Base-by-base conservation (phyloP, 2,329 filamentous ascomycete genomes). In the Dactylella cylindrospora region DNA sequence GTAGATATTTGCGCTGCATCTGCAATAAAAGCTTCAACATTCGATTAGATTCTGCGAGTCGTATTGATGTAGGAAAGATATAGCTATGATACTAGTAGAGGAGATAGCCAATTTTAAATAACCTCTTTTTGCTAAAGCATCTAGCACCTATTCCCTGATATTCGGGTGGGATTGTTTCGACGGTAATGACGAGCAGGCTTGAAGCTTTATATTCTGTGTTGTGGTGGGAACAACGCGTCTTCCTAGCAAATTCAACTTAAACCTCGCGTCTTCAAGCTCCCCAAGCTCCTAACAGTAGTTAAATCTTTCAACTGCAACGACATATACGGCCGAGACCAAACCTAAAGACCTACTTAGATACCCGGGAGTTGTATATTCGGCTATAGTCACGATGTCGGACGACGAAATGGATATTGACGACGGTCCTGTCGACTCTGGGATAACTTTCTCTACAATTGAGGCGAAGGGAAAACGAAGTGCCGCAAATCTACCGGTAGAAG, bases 401-500 rank as follows among this genome's bases (percentile, higher is more conserved):
- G 84, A 86, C 74, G 81, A 83, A 65, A 86, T 88, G 81, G 84
- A 87, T 74, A 78, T 75, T 47, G 77, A 78, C 28, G 74, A 74
- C 23, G 67, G 47, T 29, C 51, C 69, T 35, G 74, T 75, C 60
- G 76, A 78, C 66, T 73, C 74, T 57, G 71, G 76, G 0, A 76
- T 85, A 46, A 74, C 78, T 53, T 96, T 96, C 74, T 86, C 84
- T 52, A 85, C 88, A 20, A 82, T 79, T 12, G 78, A 75, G 66
- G 74, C 79, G 66, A 95, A 96, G 74, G 90, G 91, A 72, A 97
- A 97, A 75, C 82, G 90, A 69, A 91, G 86, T 69, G 88, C 88
- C 40, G 91, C 91, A 31, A 95, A 98, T 72, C 77, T 98, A 43
- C 93, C 93, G 0, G 84, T 98, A 4, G 90, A 95, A 74, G 90